Conservation (phyloP, 176 grass and related monocot genomes). For the Coix lacrymajobi region DNA sequence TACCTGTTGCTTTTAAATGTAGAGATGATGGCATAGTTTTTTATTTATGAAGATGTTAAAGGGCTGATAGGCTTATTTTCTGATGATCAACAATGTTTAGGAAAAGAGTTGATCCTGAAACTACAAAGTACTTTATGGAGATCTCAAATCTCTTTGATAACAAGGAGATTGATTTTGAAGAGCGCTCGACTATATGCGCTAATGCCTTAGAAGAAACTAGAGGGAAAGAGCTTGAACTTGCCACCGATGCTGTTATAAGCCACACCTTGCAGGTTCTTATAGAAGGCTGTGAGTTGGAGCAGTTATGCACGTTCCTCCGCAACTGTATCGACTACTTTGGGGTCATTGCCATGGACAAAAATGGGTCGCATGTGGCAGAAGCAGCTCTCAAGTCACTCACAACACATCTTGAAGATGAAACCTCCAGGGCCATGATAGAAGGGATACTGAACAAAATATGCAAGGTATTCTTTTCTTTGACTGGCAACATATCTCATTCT, state of each 20-base stretch:
- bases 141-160: conserved; percentile 77
- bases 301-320: conserved; percentile 68
- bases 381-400: conserved; percentile 65
- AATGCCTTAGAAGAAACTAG: conserved; percentile 94
- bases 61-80: conserved; percentile 1
- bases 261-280: conserved; percentile 75
- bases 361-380: conserved; percentile 78
- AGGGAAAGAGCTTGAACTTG: conserved; percentile 84
- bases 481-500: background rate
- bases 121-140: conserved; percentile 78
- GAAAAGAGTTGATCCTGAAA: conserved; percentile 89
- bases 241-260: conserved; percentile 71
- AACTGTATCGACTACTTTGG: conserved; percentile 46
- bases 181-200: conserved; percentile 61
- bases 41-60: background rate
- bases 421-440: conserved; percentile 53
- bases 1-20: background rate
- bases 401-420: conserved; percentile 74
- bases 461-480: conserved; percentile 47
- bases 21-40: background rate
- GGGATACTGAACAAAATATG: conserved; percentile 72
- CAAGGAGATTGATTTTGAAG: conserved; percentile 70
- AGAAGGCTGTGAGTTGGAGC: conserved; percentile 74
- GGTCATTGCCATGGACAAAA: conserved; percentile 66
- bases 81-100: conserved; percentile 32